phyloP scores from a whole-genome alignment of 345 rosid genomes.

The Rhodomyrtus tomentosa region DNA sequence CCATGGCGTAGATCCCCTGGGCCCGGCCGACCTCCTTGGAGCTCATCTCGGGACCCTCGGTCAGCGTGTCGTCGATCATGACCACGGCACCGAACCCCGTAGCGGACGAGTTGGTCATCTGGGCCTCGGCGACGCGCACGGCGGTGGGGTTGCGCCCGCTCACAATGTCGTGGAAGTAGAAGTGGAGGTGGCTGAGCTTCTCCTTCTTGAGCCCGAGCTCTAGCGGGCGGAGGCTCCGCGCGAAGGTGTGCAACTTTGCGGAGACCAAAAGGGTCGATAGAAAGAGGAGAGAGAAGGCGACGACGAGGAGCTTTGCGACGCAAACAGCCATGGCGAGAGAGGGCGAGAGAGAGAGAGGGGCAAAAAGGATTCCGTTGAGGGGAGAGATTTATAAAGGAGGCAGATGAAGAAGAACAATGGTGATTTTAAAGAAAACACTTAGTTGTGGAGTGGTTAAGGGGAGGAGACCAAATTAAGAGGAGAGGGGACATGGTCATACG shows the following conservation, averaged over 20 bases:
- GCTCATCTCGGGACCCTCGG: slow-evolving; percentile 22
- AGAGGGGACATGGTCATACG: too few species aligned
- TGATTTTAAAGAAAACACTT: background rate
- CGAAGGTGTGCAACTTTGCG: slow-evolving; percentile 10
- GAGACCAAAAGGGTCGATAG: background rate
- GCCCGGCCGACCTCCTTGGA: slow-evolving; percentile 47
- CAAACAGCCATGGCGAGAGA: background rate
- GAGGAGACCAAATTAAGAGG: background rate
- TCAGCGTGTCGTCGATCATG: slow-evolving; percentile 42
- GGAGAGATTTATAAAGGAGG: background rate
- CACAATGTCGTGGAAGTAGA: slow-evolving; percentile 47
- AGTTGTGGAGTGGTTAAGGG: background rate
- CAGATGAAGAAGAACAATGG: background rate
- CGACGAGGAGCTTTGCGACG: background rate
- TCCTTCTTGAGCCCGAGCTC: slow-evolving; percentile 16
- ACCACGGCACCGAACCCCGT: slow-evolving; percentile 24
- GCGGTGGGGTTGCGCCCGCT: slow-evolving; percentile 33
- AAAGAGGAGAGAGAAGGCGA: background rate
- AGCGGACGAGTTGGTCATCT: slow-evolving; percentile 11
- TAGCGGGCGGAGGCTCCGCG: background rate
- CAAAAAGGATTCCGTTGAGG: background rate
- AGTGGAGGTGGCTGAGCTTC: slow-evolving; percentile 38
- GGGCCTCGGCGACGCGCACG: slow-evolving; percentile 16
- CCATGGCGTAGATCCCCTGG: slow-evolving; percentile 35
- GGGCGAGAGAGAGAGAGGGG: background rate